Conservation (phyloP, 305 asterid species). For the Fraxinus sp. region DNA sequence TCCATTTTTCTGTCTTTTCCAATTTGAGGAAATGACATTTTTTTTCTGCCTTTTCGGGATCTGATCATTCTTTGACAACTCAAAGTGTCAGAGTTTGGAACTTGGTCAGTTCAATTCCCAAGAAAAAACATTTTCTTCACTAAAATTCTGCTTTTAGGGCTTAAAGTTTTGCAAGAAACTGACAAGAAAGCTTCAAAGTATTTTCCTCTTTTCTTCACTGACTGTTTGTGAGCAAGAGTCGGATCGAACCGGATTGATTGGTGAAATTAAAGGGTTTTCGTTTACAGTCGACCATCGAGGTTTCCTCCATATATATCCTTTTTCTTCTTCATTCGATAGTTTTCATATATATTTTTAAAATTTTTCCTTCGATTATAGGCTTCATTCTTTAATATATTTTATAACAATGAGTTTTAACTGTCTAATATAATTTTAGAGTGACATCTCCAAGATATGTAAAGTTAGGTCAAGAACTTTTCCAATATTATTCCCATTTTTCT, state of each 20-base stretch:
- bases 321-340: background rate
- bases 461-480: background rate
- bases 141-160: conserved; percentile 31
- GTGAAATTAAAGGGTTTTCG: conserved; percentile 10
- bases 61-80: conserved; percentile 38
- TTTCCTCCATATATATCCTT: conserved; percentile 15
- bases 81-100: conserved; percentile 26
- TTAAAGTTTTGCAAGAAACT: conserved; percentile 32
- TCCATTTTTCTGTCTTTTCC: conserved; percentile 15
- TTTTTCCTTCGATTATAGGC: background rate
- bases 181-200: conserved; percentile 19
- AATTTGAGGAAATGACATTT: conserved; percentile 5
- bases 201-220: background rate
- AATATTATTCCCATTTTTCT: background rate
- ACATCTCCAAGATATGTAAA: background rate
- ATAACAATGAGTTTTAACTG: background rate
- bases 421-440: background rate
- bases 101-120: conserved; percentile 47
- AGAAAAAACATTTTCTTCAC: conserved; percentile 28
- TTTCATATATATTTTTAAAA: background rate
- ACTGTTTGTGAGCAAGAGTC: conserved; percentile 4
- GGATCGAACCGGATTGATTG: conserved; percentile 17
- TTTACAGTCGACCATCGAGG: conserved; percentile 26
- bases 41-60: conserved; percentile 37
- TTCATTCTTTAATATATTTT: background rate